Evolutionary conservation across 2,329 filamentous ascomycete species (phyloP).

Genomic region (Alternaria sp.): DNA sequence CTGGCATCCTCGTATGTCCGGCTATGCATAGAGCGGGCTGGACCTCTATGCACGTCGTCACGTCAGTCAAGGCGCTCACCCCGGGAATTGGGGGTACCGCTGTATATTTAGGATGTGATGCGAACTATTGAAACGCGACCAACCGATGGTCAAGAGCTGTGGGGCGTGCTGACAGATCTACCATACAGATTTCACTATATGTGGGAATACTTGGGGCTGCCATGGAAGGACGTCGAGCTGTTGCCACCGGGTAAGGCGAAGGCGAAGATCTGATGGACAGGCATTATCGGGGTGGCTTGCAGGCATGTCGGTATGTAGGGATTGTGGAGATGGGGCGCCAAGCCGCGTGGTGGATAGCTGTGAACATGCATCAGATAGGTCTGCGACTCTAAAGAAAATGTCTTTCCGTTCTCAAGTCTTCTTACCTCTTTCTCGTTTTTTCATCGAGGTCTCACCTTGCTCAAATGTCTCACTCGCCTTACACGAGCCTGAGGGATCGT

Average conservation of each 20-base stretch:
- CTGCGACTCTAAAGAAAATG: slow-evolving; percentile 8
- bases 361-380: slow-evolving; percentile 2
- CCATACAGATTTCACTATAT: slow-evolving; percentile 69
- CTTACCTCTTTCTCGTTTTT: background rate
- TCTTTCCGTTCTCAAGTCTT: background rate
- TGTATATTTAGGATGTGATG: slow-evolving; percentile 8
- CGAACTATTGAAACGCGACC: slow-evolving; percentile 26
- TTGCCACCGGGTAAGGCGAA: slow-evolving; percentile 38
- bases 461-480: background rate
- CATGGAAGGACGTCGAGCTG: slow-evolving; percentile 64
- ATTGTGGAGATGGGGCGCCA: background rate
- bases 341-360: background rate
- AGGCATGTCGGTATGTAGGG: background rate
- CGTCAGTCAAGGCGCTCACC: slow-evolving; percentile 19
- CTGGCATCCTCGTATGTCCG: background rate
- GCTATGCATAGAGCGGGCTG: background rate
- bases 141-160: slow-evolving; percentile 7
- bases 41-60: slow-evolving; percentile 6
- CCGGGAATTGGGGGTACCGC: slow-evolving; percentile 10
- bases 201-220: slow-evolving; percentile 70
- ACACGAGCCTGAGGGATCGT: background rate
- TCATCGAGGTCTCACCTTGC: background rate
- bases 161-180: slow-evolving; percentile 20
- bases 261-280: slow-evolving; percentile 41
- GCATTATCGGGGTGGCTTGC: background rate